Conservation (phyloP, 495 filamentous ascomycete species). For the Bacidia gigantensis region DNA sequence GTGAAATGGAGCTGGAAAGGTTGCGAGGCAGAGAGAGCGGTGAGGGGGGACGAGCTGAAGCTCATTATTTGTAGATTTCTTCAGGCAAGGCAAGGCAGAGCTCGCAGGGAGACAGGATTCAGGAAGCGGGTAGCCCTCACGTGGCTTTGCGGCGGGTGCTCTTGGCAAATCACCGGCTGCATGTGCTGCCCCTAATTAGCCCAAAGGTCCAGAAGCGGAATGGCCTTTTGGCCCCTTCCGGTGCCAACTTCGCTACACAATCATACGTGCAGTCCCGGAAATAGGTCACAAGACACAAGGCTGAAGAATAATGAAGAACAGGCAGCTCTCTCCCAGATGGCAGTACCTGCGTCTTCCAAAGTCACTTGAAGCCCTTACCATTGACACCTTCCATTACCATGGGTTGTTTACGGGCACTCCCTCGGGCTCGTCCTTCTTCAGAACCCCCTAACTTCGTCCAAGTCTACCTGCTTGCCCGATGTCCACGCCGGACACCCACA, state of each 20-base stretch:
- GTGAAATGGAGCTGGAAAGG: neutral
- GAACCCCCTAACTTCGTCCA: no score
- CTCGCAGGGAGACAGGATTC: neutral
- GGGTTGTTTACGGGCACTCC: no score
- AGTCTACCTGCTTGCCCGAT: no score
- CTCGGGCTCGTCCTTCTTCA: no score
- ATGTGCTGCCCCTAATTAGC: neutral
- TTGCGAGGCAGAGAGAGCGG: neutral
- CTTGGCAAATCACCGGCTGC: neutral
- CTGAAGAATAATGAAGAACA: neutral
- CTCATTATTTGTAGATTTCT: neutral
- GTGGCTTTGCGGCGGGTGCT: neutral
- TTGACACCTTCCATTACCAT: no score
- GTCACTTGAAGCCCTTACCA: no score
- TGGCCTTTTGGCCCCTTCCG: neutral
- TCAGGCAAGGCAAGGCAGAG: neutral
- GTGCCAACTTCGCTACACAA: neutral
- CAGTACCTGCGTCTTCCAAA: no score
- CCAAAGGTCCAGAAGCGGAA: neutral
- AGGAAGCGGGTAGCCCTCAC: neutral
- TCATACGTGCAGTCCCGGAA: neutral
- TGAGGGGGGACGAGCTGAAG: neutral
- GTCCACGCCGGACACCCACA: no score
- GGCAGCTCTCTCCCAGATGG: no score
- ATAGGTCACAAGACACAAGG: neutral